Conservation (phyloP, 306 rosid species). For the Ochetophila trinervis region DNA sequence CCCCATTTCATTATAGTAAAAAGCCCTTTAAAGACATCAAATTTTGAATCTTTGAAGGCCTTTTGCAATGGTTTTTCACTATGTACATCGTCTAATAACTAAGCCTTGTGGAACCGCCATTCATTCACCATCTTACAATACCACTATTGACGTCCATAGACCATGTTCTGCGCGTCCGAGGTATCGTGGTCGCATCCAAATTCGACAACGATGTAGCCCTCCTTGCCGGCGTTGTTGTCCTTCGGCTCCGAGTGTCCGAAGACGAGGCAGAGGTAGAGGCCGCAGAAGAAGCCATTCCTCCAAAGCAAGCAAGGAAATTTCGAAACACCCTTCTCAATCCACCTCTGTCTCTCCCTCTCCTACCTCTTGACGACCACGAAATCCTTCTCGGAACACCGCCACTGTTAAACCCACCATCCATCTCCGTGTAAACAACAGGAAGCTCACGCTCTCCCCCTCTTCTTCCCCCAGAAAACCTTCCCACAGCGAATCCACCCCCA, state of each 20-base stretch:
- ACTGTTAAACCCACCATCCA: conserved; percentile 68
- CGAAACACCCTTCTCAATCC: conserved; percentile 37
- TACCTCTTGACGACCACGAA: conserved; percentile 54
- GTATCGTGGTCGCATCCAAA: conserved; percentile 17
- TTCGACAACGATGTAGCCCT: conserved; percentile 23
- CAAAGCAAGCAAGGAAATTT: conserved; percentile 56
- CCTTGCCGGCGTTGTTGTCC: conserved; percentile 11
- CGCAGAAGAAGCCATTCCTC: conserved; percentile 28
- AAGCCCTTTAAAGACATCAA: neutral
- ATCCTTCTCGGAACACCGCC: conserved; percentile 64
- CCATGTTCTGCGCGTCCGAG: conserved; percentile 64
- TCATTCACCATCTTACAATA: conserved; percentile 41
- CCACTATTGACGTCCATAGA: conserved; percentile 73
- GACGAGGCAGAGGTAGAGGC: conserved; percentile 23
- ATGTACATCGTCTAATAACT: conserved; percentile 26
- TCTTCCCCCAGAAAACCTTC: conserved; percentile 64
- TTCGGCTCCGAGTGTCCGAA: conserved; percentile 17
- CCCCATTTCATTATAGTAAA: conserved; percentile 16
- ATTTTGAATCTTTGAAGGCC: neutral
- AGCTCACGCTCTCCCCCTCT: conserved; percentile 68
- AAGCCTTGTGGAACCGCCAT: neutral
- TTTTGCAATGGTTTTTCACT: neutral
- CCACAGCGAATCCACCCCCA: conserved; percentile 86
- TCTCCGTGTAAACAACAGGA: conserved; percentile 75
- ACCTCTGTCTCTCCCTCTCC: conserved; percentile 49